Percentiles rank a stretch among this genome's conserved stretches.
Evolutionary conservation across 2,329 filamentous ascomycete species (phyloP).

Genomic region (Calycina marina): DNA sequence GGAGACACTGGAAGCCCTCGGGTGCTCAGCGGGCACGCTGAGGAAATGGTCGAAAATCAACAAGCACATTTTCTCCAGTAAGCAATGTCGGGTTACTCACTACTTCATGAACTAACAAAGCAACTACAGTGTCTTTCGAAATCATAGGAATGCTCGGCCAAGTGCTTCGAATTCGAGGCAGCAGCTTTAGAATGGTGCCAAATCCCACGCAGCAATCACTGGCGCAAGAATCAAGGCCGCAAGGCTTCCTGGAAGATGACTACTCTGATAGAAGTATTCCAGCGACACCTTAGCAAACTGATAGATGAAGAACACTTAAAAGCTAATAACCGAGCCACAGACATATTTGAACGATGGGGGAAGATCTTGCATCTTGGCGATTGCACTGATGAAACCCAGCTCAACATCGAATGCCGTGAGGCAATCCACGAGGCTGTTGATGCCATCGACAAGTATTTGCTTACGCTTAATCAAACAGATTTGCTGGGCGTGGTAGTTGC

Average conservation of each 20-base stretch:
- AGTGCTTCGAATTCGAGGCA: conserved; percentile 33
- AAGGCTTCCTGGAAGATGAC: conserved; percentile 20
- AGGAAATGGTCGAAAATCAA: conserved; percentile 25
- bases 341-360: conserved; percentile 9
- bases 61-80: conserved; percentile 21
- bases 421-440: conserved; percentile 18
- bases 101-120: too few relatives aligned
- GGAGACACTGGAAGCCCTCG: conserved; percentile 36
- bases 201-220: conserved; percentile 39
- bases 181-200: conserved; percentile 37
- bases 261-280: conserved; percentile 18
- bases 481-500: conserved; percentile 15
- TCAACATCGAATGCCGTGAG: conserved; percentile 15
- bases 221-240: conserved; percentile 27
- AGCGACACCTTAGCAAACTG: conserved; percentile 11
- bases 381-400: conserved; percentile 12
- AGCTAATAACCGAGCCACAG: conserved; percentile 1
- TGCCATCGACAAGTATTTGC: conserved; percentile 12
- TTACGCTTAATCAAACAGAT: conserved; percentile 9
- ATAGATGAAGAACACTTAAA: not conserved
- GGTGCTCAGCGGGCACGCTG: conserved; percentile 37
- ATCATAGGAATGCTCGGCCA: conserved; percentile 41
- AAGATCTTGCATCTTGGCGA: conserved; percentile 6
- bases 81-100: too few relatives aligned
- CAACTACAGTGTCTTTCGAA: conserved; percentile 38